Base-by-base conservation (phyloP, 495 filamentous ascomycete species). In the Tuber aestivum region DNA sequence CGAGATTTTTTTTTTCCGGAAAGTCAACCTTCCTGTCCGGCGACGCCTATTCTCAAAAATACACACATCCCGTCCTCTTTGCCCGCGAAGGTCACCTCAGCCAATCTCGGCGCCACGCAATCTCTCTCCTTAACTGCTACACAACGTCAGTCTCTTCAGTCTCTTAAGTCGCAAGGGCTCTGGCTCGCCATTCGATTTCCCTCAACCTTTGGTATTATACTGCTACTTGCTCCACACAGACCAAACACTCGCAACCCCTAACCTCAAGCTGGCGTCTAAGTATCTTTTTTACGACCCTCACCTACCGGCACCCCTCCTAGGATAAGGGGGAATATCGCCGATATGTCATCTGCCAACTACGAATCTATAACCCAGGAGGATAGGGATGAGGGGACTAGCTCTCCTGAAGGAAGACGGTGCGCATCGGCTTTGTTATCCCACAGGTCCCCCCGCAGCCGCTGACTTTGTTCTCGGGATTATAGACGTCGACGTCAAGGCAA, bases 281-380 rank as follows among this genome's bases (percentile, higher is more conserved):
- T 32, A 65, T 65, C 27, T 20, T 20, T 2, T 35, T 14, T 65
- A 20, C 56, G 27, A 3, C 56, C 32, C 56, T 65, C 56, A 32
- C 48, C 70, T 27, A 70, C 20, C 70, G 40, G 73, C 23, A 32
- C 2, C 44, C 61, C 41, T 41, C n/a, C 38, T 76, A 76, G 32
- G 21, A 14, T 35, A 16, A 23, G 37, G 69, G 35, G n/a, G 38
- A 78, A 37, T 38, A 65, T 35, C 27, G 27, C 16, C 70, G 71
- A 73, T 21, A 81, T 81, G 76, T 32, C 74, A 4, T 72, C 74
- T 6, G 32, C 37, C 69, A 82, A 79, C 72, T 82, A 82, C 71
- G 73, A 81, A 14, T 76, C 80, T 3, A 82, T 82, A 70, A 82
- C 72, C 41, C 80, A 82, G 35, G 50, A 65, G 18, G 80, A 82